Conservation (phyloP, 2,329 filamentous ascomycete species). For the Exserohilum rostratum region DNA sequence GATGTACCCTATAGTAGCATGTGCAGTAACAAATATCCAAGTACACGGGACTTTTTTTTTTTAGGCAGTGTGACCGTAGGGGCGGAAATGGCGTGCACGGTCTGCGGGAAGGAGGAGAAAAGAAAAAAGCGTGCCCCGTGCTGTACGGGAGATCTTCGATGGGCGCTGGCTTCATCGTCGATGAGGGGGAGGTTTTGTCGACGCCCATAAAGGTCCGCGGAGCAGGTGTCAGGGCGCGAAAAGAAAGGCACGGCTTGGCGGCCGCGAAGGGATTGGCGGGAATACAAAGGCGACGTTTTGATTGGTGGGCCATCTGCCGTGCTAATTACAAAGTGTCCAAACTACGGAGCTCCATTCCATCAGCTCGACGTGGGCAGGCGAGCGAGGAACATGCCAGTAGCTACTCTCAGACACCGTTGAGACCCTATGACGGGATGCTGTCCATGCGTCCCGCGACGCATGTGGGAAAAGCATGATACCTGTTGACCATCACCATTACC, state of each 20-base stretch:
- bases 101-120: not conserved
- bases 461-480: not conserved
- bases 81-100: not conserved
- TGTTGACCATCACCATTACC: not conserved
- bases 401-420: not conserved
- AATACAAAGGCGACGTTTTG: not conserved
- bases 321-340: too few species aligned
- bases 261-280: too few species aligned
- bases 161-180: constrained; percentile 11
- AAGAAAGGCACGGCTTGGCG: too few species aligned
- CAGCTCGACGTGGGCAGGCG: not conserved
- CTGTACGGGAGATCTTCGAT: constrained; percentile 19
- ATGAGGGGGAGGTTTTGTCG: not conserved
- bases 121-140: not conserved
- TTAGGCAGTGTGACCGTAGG: not conserved
- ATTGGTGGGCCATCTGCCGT: not conserved
- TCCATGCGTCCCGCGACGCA: not conserved
- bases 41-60: not conserved
- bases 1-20: too few species aligned
- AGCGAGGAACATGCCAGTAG: not conserved
- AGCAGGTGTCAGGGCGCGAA: not conserved
- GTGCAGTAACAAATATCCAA: constrained; percentile 29
- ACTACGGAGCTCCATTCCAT: too few species aligned
- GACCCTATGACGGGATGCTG: not conserved
- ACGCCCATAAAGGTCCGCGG: too few species aligned